Evolutionary conservation across 2,329 filamentous ascomycete genomes (phyloP), one percentile per base, ranked within the genome.

Genomic region (Paraphoma chrysanthemicola): DNA sequence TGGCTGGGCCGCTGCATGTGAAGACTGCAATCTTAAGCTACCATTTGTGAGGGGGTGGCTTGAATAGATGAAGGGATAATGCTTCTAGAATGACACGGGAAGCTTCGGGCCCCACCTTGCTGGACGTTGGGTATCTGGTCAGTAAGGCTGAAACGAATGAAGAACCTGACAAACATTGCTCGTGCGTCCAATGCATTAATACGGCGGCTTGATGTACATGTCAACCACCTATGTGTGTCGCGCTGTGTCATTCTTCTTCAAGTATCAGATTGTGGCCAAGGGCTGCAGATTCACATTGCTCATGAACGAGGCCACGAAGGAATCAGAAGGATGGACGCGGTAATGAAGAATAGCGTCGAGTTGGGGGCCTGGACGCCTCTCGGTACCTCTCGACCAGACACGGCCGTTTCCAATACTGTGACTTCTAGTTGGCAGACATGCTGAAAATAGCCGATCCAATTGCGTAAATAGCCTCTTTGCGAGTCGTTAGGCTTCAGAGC

Each of bases 121-220:
- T 47, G 30, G 33, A 44, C 42, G 51, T 56, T 54, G 30, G 38
- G 52, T 48, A 47, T 52, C 44, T 48, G 41, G 8, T 44, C 47
- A 38, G 47, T 64, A 67, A 51, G 64, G 62, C 64, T 68, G 66
- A 67, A 68, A 65, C 58, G 48, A 59, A 60, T 52, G 56, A 44
- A 36, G 50, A 59, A 45, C 33, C 45, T 54, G 30, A 54, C 46
- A 47, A 45, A 38, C 29, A 28, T 54, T 47, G 16, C 6, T 51
- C 16, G 33, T 14, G 33, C 23, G 23, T 5, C 23, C 23, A 23
- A 23, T 23, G 23, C 23, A 23, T 23, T 23, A 23, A 23, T 23
- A 23, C 5, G 23, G 23, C 23, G 23, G 5, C 23, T 23, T 23
- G 23, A 23, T 23, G 23, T 23, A 5, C 23, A 23, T 23, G 23